A percentile compares a stretch with the other conserved stretches of the same genome.
These are phyloP conservation scores for Solanum arcanum DNA, from an alignment of 257 asterid genomes.

Conservation along the genomic window DNA sequence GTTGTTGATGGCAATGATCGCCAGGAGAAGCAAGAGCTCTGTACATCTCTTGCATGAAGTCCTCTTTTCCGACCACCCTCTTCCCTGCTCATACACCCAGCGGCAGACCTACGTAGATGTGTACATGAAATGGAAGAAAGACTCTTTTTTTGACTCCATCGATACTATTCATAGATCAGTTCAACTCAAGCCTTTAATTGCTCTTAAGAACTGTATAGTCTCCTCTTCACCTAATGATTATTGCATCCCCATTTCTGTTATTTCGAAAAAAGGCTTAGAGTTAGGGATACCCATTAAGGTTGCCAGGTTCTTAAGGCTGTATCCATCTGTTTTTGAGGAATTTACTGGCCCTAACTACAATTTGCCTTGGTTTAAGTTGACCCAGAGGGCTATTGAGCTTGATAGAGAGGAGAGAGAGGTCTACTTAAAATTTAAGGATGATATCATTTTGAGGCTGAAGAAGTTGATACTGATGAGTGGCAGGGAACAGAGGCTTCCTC, in stretches of 20 bases:
- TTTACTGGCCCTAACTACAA: constrained; percentile 53
- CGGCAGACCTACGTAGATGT: constrained; percentile 53
- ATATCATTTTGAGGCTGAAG: constrained; percentile 49
- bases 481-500: constrained; percentile 42
- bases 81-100: constrained; percentile 19
- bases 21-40: background rate
- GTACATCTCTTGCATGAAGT: background rate
- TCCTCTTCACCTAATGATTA: constrained; percentile 57
- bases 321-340: constrained; percentile 88
- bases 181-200: constrained; percentile 54
- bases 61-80: background rate
- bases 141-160: constrained; percentile 49
- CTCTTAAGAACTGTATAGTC: constrained; percentile 54
- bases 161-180: constrained; percentile 73
- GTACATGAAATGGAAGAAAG: constrained; percentile 89
- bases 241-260: constrained; percentile 51
- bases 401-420: constrained; percentile 54
- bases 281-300: constrained; percentile 54
- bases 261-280: constrained; percentile 52
- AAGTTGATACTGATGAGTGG: constrained; percentile 71
- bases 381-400: constrained; percentile 53
- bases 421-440: constrained; percentile 35
- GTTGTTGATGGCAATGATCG: background rate
- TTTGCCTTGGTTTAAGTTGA: constrained; percentile 81
- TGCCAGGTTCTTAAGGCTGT: constrained; percentile 57